Evolutionary conservation across 306 rosid genomes (phyloP).

Genomic region (Sophora flavescens): DNA sequence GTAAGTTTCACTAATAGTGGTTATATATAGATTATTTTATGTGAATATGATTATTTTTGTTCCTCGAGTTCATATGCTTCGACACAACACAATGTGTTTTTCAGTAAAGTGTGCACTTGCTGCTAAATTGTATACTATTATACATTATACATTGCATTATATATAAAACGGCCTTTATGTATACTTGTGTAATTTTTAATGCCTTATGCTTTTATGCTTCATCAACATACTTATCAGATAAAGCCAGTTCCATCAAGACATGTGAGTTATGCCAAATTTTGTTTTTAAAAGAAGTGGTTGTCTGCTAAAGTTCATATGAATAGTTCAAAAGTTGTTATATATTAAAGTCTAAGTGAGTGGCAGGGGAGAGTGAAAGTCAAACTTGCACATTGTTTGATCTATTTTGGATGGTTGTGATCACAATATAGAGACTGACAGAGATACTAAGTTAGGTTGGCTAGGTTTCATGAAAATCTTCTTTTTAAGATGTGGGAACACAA

Average conservation of each 20-base stretch:
- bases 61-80: constrained; percentile 54
- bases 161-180: constrained; percentile 16
- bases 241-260: constrained; percentile 64
- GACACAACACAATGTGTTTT: constrained; percentile 50
- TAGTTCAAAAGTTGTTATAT: constrained; percentile 44
- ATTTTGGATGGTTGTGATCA: constrained; percentile 81
- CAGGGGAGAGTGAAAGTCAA: constrained; percentile 75
- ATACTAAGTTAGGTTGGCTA: constrained; percentile 75
- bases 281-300: constrained; percentile 58
- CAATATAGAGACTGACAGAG: constrained; percentile 67
- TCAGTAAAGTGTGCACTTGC: constrained; percentile 55
- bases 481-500: constrained; percentile 72
- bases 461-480: constrained; percentile 58
- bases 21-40: constrained; percentile 4
- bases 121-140: constrained; percentile 32
- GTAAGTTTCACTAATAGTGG: constrained; percentile 54
- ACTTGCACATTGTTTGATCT: constrained; percentile 74
- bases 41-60: constrained; percentile 26
- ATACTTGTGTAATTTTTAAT: constrained; percentile 33
- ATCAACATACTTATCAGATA: constrained; percentile 45
- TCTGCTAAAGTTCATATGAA: constrained; percentile 58
- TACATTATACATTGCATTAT: not conserved
- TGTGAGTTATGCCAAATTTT: constrained; percentile 62
- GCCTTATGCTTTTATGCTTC: constrained; percentile 38
- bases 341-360: constrained; percentile 37